These are phyloP conservation scores for Peniophora sp. DNA, from an alignment of 1,284 basidiomycete species.

Conservation along the genomic window DNA sequence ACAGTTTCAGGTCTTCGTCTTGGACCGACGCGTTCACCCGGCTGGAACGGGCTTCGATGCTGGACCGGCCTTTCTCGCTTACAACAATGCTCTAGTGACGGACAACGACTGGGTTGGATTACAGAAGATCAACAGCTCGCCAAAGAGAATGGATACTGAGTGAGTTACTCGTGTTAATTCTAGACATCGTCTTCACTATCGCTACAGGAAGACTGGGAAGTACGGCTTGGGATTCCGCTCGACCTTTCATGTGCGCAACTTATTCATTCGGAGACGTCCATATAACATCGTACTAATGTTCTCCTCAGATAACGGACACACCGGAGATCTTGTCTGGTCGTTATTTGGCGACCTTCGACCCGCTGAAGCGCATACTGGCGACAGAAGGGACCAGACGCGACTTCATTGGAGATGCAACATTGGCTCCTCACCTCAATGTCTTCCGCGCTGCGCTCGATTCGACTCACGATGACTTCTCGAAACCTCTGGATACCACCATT, in stretches of 20 bases:
- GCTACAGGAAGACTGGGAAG: conserved; percentile 42
- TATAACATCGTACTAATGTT: neutral
- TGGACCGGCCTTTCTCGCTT: conserved; percentile 39
- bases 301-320: conserved; percentile 36
- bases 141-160: conserved; percentile 36
- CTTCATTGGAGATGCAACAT: conserved; percentile 15
- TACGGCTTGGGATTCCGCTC: conserved; percentile 45
- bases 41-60: conserved; percentile 21
- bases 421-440: conserved; percentile 23
- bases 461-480: conserved; percentile 2
- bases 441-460: conserved; percentile 23
- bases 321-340: conserved; percentile 39
- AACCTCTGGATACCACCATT: conserved; percentile 27
- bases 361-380: conserved; percentile 23
- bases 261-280: neutral
- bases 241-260: conserved; percentile 36
- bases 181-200: neutral
- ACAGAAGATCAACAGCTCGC: conserved; percentile 34
- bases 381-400: conserved; percentile 24
- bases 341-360: conserved; percentile 35
- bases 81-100: conserved; percentile 33
- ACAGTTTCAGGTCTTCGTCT: conserved; percentile 29
- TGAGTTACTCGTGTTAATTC: conserved; percentile 16
- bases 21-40: conserved; percentile 29
- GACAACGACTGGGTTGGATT: conserved; percentile 37